These are phyloP conservation scores for Kwoniella botswanensis DNA, from an alignment of 768 basidiomycete genomes.

Conservation along the genomic window DNA sequence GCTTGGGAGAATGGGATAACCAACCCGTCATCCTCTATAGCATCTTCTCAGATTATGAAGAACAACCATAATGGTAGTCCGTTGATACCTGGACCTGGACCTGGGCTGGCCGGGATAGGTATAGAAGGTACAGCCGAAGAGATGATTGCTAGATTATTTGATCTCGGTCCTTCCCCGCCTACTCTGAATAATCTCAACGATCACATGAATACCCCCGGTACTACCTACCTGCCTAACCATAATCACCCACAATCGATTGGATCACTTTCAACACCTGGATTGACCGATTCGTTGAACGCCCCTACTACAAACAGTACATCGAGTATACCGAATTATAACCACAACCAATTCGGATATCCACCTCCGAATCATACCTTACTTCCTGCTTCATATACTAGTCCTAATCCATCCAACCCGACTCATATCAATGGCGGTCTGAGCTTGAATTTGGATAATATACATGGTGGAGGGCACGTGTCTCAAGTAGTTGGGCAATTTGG, in stretches of 20 bases:
- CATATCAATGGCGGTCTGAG: neutral
- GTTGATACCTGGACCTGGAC: slow-evolving; percentile 5
- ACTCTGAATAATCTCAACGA: neutral
- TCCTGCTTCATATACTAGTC: neutral
- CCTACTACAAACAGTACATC: neutral
- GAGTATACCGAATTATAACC: neutral
- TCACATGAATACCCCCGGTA: neutral
- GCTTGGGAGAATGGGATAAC: slow-evolving; percentile 20
- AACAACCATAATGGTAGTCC: neutral
- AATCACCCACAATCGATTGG: neutral
- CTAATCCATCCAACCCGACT: neutral
- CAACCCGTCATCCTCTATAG: no score
- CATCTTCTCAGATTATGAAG: neutral
- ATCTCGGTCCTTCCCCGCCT: slow-evolving; percentile 5
- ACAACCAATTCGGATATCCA: neutral
- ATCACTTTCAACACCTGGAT: neutral
- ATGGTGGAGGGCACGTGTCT: neutral
- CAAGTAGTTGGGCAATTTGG: neutral
- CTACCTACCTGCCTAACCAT: neutral
- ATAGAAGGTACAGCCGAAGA: slow-evolving; percentile 12
- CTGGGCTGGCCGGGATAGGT: slow-evolving; percentile 8
- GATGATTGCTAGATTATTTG: slow-evolving; percentile 22
- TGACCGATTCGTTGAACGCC: neutral
- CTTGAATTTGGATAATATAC: neutral
- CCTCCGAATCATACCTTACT: neutral